These are phyloP conservation scores for Penicillium dipodomyicola DNA, from an alignment of 495 filamentous ascomycete genomes.

Conservation along the genomic window DNA sequence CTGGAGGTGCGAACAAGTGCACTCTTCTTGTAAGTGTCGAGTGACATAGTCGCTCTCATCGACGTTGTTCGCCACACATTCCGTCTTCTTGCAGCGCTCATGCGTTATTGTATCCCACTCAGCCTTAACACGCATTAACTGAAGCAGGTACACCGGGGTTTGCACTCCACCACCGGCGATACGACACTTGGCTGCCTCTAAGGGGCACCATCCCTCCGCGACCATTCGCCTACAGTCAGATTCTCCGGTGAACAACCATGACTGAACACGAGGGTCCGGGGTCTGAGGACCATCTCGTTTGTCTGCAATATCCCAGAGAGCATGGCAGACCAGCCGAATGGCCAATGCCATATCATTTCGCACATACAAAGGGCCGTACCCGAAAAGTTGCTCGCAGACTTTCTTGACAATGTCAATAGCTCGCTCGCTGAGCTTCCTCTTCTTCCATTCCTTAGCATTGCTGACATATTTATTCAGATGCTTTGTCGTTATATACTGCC, in stretches of 20 bases:
- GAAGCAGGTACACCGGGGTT: background rate
- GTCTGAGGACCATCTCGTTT: background rate
- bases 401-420: background rate
- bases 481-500: background rate
- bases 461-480: background rate
- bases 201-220: background rate
- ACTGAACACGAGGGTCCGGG: background rate
- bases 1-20: background rate
- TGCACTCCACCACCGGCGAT: background rate
- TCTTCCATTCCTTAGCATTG: background rate
- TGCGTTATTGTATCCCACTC: background rate
- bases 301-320: background rate
- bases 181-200: background rate
- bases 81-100: background rate
- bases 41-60: slow-evolving; percentile 1
- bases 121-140: background rate
- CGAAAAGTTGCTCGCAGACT: background rate
- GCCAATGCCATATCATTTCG: background rate
- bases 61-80: background rate
- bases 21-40: background rate
- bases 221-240: background rate
- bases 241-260: background rate
- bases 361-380: background rate
- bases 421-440: background rate
- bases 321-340: background rate